These are phyloP conservation scores for Furcasterigmium furcatum DNA, from an alignment of 2,329 filamentous ascomycete species.

Conservation along the genomic window DNA sequence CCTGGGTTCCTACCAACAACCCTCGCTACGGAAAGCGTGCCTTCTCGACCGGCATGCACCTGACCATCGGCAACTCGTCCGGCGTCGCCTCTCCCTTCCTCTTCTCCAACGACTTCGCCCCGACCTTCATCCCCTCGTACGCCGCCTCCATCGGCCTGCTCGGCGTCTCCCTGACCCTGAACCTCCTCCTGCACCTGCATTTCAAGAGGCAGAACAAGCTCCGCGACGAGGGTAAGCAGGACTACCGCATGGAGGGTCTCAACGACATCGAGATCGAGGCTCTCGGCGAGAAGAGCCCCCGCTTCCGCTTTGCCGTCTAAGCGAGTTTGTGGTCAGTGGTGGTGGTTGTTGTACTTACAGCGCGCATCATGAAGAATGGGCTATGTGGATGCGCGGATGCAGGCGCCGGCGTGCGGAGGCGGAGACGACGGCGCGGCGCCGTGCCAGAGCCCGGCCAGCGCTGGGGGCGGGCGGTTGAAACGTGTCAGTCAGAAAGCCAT, in stretches of 20 bases:
- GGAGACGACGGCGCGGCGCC: no score
- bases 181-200: conserved; percentile 20
- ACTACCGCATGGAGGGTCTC: conserved; percentile 35
- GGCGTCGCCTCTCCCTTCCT: conserved; percentile 63
- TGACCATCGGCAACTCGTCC: conserved; percentile 60
- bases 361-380: no score
- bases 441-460: no score
- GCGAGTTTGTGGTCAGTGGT: not conserved
- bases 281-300: conserved; percentile 35
- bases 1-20: conserved; percentile 50
- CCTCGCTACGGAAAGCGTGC: conserved; percentile 64
- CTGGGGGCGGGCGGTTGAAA: not conserved
- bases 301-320: conserved; percentile 20
- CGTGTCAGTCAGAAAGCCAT: no score
- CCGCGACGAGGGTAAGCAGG: conserved; percentile 29
- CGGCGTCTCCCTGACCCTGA: conserved; percentile 22
- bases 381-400: no score
- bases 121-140: conserved; percentile 45
- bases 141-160: conserved; percentile 48
- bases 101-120: conserved; percentile 29
- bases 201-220: conserved; percentile 29
- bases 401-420: no score
- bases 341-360: not conserved
- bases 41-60: conserved; percentile 57
- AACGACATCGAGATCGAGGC: conserved; percentile 34